Conservation (phyloP, 1,139 yeast species). For the Kodamaea sp. region DNA sequence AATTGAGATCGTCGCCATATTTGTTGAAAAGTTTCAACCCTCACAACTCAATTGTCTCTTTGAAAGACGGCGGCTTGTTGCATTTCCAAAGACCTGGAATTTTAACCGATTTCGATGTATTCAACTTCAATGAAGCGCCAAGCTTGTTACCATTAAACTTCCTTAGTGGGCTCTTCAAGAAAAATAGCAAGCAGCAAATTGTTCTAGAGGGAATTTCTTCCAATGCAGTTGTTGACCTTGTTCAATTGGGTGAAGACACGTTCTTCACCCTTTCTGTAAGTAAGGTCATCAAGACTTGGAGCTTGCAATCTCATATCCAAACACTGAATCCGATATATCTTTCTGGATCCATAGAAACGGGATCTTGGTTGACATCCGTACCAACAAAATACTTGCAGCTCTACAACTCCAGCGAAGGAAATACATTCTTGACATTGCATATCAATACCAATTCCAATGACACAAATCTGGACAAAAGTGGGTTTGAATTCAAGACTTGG, state of each 20-base stretch:
- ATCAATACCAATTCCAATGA: constrained; percentile 12
- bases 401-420: constrained; percentile 10
- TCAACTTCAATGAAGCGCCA: constrained; percentile 57
- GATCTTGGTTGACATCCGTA: constrained; percentile 32
- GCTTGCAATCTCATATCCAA: constrained; percentile 35
- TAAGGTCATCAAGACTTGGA: constrained; percentile 59
- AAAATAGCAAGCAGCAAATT: constrained; percentile 13
- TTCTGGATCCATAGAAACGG: constrained; percentile 15
- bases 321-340: constrained; percentile 21
- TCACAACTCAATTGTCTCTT: constrained; percentile 50
- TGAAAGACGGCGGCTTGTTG: constrained; percentile 72
- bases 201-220: constrained; percentile 32
- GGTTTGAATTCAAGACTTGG: constrained; percentile 25
- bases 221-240: constrained; percentile 35
- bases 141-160: constrained; percentile 46
- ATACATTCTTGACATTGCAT: constrained; percentile 20
- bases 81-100: constrained; percentile 44
- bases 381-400: constrained; percentile 35
- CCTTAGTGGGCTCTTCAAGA: constrained; percentile 25
- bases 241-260: constrained; percentile 13
- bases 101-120: constrained; percentile 48
- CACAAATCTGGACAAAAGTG: constrained; percentile 16
- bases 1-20: constrained; percentile 60
- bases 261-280: constrained; percentile 40
- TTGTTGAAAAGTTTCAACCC: constrained; percentile 49